Conservation (phyloP, 768 basidiomycete genomes). For the Phaeolepiota aurea region DNA sequence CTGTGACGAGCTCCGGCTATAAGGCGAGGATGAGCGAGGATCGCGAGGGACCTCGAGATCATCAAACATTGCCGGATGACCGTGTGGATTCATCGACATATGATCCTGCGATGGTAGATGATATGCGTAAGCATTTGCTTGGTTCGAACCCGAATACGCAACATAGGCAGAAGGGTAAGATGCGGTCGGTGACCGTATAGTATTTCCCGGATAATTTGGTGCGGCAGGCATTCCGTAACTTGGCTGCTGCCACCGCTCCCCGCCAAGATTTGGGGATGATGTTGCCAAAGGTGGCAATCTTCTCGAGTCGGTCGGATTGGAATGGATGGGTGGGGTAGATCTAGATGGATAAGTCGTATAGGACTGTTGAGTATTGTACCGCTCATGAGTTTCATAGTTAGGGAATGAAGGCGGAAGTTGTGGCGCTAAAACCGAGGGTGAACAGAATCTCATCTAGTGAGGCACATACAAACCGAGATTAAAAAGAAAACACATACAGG, state of each 20-base stretch:
- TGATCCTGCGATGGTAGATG: conserved; percentile 26
- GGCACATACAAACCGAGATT: conserved; percentile 11
- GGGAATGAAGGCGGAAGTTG: conserved; percentile 36
- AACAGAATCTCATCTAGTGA: conserved; percentile 26
- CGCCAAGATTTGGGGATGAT: conserved; percentile 25
- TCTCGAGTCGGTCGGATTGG: conserved; percentile 42
- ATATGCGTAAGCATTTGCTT: conserved; percentile 33
- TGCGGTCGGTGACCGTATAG: conserved; percentile 58
- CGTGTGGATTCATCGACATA: conserved; percentile 19
- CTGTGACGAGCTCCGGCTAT: conserved; percentile 29
- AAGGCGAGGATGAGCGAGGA: conserved; percentile 35
- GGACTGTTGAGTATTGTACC: conserved; percentile 38
- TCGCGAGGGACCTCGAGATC: conserved; percentile 21
- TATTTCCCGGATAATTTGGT: conserved; percentile 25
- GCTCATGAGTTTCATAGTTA: conserved; percentile 52
- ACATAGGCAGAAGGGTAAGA: conserved; percentile 51
- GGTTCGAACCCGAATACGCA: conserved; percentile 30
- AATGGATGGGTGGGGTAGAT: conserved; percentile 37
- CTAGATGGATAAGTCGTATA: conserved; percentile 42
- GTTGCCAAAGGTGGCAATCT: conserved; percentile 52
- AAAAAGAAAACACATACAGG: conserved; percentile 23
- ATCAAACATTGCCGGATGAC: conserved; percentile 20
- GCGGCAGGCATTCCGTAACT: conserved; percentile 20
- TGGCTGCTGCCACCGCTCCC: conserved; percentile 40
- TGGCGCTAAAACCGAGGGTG: conserved; percentile 23